Percentiles rank a stretch among this genome's conserved stretches.
phyloP scores from a whole-genome alignment of 2,329 filamentous ascomycete genomes.

The Aspergillus intermedius region DNA sequence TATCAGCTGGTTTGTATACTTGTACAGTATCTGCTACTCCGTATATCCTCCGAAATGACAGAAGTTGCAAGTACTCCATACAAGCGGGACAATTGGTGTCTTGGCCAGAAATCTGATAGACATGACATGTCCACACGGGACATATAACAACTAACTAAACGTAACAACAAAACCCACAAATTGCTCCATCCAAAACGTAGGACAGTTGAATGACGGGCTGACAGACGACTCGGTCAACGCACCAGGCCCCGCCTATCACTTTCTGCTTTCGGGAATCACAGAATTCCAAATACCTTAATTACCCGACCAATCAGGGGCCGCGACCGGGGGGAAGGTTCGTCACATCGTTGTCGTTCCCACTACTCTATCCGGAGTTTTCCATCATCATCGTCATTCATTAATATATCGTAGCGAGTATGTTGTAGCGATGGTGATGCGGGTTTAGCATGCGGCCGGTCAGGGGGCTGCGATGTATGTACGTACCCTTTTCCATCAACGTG shows the following conservation, averaged over 20 bases:
- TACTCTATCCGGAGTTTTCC: not conserved
- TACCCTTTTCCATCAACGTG: no score
- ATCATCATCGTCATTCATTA: not conserved
- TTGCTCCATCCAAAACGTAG: not conserved
- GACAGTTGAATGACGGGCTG: not conserved
- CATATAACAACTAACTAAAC: not conserved
- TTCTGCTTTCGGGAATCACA: not conserved
- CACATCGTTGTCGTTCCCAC: constrained; percentile 10
- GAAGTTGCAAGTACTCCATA: not conserved
- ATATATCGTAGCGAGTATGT: not conserved
- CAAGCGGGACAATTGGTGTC: not conserved
- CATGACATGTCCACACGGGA: not conserved
- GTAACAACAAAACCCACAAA: not conserved
- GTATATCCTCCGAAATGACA: not conserved
- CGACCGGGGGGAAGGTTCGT: constrained; percentile 8
- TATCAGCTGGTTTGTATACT: no score
- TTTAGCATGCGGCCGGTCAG: no score
- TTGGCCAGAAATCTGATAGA: not conserved
- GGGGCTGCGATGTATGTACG: no score
- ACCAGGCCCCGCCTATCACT: not conserved
- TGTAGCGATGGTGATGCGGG: not conserved
- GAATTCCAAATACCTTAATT: constrained; percentile 23
- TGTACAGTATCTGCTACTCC: no score
- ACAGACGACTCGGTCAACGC: not conserved
- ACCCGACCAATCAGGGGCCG: constrained; percentile 10